These are phyloP conservation scores for Neostapfia colusana DNA, from an alignment of 176 grass and related monocot genomes.

Conservation along the genomic window DNA sequence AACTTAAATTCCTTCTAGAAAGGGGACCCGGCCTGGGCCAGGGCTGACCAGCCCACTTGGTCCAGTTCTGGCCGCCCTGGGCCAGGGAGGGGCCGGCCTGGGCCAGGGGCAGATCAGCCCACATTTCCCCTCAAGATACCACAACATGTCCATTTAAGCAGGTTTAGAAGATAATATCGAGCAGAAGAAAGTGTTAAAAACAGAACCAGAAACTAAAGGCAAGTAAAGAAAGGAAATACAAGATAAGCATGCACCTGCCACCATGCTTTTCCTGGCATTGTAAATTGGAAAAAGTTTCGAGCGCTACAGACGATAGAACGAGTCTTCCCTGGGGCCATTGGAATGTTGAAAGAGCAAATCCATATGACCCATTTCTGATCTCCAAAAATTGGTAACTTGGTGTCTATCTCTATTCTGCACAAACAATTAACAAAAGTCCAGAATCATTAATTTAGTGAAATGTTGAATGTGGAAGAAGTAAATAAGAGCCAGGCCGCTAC, in stretches of 20 bases:
- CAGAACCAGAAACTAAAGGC: not conserved
- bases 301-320: constrained; percentile 96
- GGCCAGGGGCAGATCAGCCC: too few relatives aligned
- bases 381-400: constrained; percentile 82
- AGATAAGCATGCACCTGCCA: constrained; percentile 66
- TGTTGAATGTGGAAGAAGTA: not conserved
- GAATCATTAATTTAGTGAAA: not conserved
- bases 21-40: too few relatives aligned
- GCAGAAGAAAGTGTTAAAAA: not conserved
- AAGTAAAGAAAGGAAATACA: not conserved
- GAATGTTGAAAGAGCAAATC: constrained; percentile 99
- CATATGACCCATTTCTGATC: constrained; percentile 99
- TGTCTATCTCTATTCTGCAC: constrained; percentile 93
- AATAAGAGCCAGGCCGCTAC: not conserved
- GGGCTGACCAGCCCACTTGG: too few relatives aligned
- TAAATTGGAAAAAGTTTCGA: constrained; percentile 93
- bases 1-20: too few relatives aligned
- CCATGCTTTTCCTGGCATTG: constrained; percentile 87
- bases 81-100: too few relatives aligned
- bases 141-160: not conserved
- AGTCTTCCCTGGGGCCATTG: constrained; percentile 94
- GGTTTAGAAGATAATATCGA: not conserved
- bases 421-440: constrained; percentile 13
- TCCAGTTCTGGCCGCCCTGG: too few relatives aligned
- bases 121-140: not conserved